Conservation (phyloP, 148 eudicot genomes). For the Vaccinium myrtillus region DNA sequence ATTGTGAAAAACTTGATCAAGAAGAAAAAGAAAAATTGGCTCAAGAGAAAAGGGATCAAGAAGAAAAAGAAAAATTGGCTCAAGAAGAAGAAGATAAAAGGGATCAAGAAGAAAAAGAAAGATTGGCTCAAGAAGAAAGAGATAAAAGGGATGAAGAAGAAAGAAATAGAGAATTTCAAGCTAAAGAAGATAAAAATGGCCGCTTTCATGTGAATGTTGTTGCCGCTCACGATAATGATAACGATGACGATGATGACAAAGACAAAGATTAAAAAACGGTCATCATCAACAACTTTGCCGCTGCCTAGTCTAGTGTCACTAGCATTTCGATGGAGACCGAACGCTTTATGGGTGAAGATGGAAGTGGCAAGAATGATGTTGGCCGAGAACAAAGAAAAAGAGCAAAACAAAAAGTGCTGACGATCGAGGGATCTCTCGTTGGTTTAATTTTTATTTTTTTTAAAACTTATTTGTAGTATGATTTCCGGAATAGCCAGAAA, state of each 20-base stretch:
- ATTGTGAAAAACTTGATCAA: background rate
- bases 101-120: background rate
- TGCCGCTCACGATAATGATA: too few species aligned
- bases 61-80: background rate
- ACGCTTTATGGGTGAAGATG: background rate
- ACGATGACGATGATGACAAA: background rate
- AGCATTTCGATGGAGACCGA: background rate
- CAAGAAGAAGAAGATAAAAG: background rate
- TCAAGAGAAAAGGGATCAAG: background rate
- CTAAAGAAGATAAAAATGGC: background rate
- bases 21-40: background rate
- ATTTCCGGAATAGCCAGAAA: background rate
- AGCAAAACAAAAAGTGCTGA: background rate
- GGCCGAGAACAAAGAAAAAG: background rate
- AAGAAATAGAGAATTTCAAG: too few species aligned
- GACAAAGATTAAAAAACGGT: background rate
- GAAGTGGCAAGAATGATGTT: background rate
- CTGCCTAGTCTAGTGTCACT: background rate
- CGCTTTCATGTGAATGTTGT: too few species aligned
- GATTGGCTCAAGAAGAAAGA: background rate
- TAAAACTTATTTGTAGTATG: background rate
- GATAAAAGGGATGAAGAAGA: background rate
- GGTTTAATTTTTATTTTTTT: background rate
- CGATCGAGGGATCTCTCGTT: background rate
- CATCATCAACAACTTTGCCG: background rate